Conservation (phyloP, 331 rosid genomes). For the Acacia concinna region DNA sequence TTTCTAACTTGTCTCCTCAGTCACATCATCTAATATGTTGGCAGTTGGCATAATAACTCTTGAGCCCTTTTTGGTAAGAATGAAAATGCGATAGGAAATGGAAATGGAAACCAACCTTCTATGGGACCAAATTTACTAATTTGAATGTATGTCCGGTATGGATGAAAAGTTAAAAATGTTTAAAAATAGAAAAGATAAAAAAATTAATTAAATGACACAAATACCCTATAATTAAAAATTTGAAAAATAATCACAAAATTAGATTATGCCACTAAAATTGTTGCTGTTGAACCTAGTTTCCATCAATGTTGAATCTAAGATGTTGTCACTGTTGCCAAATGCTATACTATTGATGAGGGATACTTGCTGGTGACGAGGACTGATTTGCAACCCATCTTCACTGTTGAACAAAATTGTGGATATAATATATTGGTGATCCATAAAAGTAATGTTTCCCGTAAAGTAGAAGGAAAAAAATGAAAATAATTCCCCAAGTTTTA, state of each 20-base stretch:
- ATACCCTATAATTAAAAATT: background rate
- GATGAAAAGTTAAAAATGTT: background rate
- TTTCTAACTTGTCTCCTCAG: background rate
- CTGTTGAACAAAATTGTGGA: background rate
- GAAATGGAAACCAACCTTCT: background rate
- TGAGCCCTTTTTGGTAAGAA: background rate
- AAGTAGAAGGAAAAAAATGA: background rate
- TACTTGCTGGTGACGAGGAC: background rate
- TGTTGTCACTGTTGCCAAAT: background rate
- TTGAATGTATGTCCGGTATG: background rate
- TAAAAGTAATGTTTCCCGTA: background rate
- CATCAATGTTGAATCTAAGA: background rate
- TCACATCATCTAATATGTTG: background rate
- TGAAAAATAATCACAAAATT: background rate
- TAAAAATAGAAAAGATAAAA: background rate
- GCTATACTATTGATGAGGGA: background rate
- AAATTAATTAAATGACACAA: background rate
- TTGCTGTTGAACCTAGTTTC: background rate
- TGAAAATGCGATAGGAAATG: background rate
- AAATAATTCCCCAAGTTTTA: background rate
- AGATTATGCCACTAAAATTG: background rate
- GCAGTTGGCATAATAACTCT: background rate
- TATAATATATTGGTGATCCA: background rate
- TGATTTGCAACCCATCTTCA: background rate
- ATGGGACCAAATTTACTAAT: background rate